A percentile compares a stretch with the other conserved stretches of the same genome.
Evolutionary conservation across 371 early-diverging fungal species (phyloP).

Genomic region (Rhizopus microsporus): DNA sequence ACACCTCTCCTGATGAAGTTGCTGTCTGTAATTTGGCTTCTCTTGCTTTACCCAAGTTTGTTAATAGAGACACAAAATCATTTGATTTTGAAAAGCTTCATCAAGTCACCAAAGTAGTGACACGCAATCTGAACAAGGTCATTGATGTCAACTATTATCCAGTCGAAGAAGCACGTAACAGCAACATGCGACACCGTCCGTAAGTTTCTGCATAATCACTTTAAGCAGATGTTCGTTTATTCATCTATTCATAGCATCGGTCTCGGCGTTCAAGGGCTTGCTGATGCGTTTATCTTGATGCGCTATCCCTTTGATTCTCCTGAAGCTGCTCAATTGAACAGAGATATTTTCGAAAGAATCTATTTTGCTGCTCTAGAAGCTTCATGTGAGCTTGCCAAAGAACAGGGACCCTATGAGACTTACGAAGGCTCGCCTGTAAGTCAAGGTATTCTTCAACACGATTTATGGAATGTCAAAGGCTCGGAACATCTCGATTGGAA

Average conservation of each 20-base stretch:
- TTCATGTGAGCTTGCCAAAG: conserved; percentile 90
- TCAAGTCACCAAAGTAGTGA: conserved; percentile 77
- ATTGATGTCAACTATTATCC: conserved; percentile 99
- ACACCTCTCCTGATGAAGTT: conserved; percentile 95
- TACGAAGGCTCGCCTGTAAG: conserved; percentile 92
- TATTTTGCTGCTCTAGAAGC: conserved; percentile 98
- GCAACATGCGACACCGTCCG: conserved; percentile 97
- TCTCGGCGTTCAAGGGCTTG: conserved; percentile 99
- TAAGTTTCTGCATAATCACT: conserved; percentile 9
- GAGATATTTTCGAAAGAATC: conserved; percentile 96
- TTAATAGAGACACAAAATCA: conserved; percentile 56
- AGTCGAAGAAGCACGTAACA: conserved; percentile 83
- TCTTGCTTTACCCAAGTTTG: conserved; percentile 95
- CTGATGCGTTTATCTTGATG: conserved; percentile 97
- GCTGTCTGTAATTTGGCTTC: conserved; percentile 99
- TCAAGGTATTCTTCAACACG: conserved; percentile 96
- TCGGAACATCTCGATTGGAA: conserved; percentile 94
- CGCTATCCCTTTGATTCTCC: conserved; percentile 95
- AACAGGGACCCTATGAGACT: conserved; percentile 86
- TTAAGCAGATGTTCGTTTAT: background rate
- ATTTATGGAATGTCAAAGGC: conserved; percentile 89
- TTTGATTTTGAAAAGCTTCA: conserved; percentile 79
- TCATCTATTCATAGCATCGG: conserved; percentile 64
- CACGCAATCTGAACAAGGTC: conserved; percentile 94
- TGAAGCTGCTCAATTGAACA: conserved; percentile 91